These are phyloP conservation scores for Yarrowia sp. DNA, from an alignment of 805 yeast genomes.

Conservation along the genomic window DNA sequence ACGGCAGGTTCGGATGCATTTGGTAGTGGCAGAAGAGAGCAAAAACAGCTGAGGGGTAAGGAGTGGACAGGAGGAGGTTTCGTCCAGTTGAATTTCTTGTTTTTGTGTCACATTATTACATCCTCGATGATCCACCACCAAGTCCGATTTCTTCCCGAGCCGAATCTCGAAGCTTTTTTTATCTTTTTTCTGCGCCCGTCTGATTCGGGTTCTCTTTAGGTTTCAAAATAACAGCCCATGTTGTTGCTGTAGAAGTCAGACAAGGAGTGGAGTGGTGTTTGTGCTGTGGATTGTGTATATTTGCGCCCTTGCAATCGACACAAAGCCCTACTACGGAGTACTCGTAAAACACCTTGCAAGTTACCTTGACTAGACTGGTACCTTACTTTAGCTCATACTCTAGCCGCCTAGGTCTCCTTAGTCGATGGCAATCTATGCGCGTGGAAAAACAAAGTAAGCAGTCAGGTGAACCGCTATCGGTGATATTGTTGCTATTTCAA, in stretches of 20 bases:
- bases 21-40: not conserved
- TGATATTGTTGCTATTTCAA: no score
- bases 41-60: not conserved
- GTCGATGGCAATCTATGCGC: no score
- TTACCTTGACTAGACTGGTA: no score
- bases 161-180: not conserved
- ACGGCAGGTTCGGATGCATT: not conserved
- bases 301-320: no score
- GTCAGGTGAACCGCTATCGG: no score
- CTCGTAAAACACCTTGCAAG: no score
- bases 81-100: not conserved
- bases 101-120: not conserved
- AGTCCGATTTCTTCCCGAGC: no score
- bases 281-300: not conserved
- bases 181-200: not conserved
- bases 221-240: slow-evolving; percentile 13
- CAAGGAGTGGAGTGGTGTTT: not conserved
- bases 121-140: no score
- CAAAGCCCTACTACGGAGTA: no score
- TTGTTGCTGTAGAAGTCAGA: slow-evolving; percentile 11
- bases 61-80: no score
- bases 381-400: not conserved
- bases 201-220: not conserved
- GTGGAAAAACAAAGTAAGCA: no score
- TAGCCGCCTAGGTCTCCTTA: not conserved